Evolutionary conservation across 352 stramenopile species (phyloP), one percentile per base, ranked within the genome.

Genomic region (Pythium guiyangense): DNA sequence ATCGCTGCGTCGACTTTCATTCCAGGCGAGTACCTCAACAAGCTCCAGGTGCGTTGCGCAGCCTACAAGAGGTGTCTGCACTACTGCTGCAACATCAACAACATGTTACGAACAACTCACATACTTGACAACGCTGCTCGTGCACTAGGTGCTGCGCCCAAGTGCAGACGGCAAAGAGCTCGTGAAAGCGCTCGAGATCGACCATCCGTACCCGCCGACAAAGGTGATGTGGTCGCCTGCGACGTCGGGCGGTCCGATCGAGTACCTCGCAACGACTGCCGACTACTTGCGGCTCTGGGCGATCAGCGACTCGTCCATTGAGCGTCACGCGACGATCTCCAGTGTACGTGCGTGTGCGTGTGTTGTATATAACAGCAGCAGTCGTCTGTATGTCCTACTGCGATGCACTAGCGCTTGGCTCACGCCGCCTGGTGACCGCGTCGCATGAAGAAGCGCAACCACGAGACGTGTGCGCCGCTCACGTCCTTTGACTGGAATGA

Each of bases 401-500:
- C n/a, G 4, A 25, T 27, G 17, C 18, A 27, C 42, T 27, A 18
- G 20, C 42, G 42, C 15, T 6, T 47, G 40, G 5, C 18, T 44
- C 1, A 17, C 48, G 25, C 27, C 14, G 18, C 4, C n/a, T 47
- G 6, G n/a, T 12, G 42, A 4, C 17, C 1, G 51, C 43, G 55
- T 4, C 44, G 15, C 14, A 45, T 50, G 43, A 18, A 77, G 71
- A 74, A 80, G 60, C 70, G 64, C 17, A 96, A 92, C 49, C 78
- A 69, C 51, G 96, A 98, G 62, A 98, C 97, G 48, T 99, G 95
- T 63, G 91, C 96, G 25, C 97, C 97, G 4, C 73, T 99, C 17
- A 99, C 97, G 34, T 98, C 90, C 18, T 98, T 99, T 66, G 97
- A 99, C 72, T 99, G 97, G 97, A 99, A 98, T 73, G 92, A 98